These are phyloP conservation scores for Draba incana DNA, from an alignment of 345 rosid genomes.

Conservation along the genomic window DNA sequence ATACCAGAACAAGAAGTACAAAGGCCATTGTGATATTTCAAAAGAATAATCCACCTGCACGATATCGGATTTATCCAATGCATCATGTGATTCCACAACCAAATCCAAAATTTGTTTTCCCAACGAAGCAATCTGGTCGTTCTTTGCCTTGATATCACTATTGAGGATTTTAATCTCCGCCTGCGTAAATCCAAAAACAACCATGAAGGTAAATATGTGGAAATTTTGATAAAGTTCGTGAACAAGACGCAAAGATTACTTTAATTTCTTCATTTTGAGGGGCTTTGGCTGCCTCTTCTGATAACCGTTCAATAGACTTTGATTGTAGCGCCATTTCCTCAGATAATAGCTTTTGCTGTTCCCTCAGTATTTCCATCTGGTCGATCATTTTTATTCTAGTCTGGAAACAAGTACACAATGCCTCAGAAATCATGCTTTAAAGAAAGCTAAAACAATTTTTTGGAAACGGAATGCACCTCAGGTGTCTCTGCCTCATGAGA, in stretches of 20 bases:
- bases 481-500: slow-evolving; percentile 82
- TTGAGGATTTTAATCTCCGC: slow-evolving; percentile 64
- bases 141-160: slow-evolving; percentile 72
- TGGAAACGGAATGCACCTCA: slow-evolving; percentile 47
- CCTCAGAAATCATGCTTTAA: slow-evolving; percentile 16
- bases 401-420: slow-evolving; percentile 48
- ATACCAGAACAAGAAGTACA: slow-evolving; percentile 12
- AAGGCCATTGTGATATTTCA: slow-evolving; percentile 21
- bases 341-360: slow-evolving; percentile 83
- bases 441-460: slow-evolving; percentile 14
- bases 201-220: slow-evolving; percentile 30
- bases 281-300: slow-evolving; percentile 74
- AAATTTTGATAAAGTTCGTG: slow-evolving; percentile 25
- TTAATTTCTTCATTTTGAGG: slow-evolving; percentile 70
- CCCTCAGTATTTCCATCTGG: slow-evolving; percentile 85
- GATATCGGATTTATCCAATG: slow-evolving; percentile 63
- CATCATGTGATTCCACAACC: slow-evolving; percentile 56
- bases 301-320: slow-evolving; percentile 69
- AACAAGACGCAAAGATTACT: slow-evolving; percentile 44
- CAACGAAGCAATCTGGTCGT: slow-evolving; percentile 68
- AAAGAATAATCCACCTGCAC: slow-evolving; percentile 56
- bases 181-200: slow-evolving; percentile 47
- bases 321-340: slow-evolving; percentile 86
- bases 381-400: slow-evolving; percentile 74
- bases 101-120: slow-evolving; percentile 82